A percentile compares a stretch with the other conserved stretches of the same genome.
Conservation (phyloP, 345 rosid genomes). For the Boechera retrofracta region DNA sequence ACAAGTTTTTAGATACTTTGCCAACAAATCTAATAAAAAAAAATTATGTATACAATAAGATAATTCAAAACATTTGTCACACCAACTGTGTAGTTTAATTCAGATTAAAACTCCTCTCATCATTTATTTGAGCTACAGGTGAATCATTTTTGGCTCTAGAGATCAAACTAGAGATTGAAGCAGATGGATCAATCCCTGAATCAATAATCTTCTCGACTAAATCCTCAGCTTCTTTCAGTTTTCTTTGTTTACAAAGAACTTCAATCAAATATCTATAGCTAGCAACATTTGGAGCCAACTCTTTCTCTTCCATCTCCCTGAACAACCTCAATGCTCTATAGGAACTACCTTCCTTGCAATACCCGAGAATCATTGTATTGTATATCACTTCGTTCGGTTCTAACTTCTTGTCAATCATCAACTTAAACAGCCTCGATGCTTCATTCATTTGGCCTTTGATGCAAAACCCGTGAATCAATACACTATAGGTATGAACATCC, state of each 20-base stretch:
- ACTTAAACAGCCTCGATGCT: conserved; percentile 61
- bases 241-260: conserved; percentile 68
- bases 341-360: conserved; percentile 73
- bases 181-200: conserved; percentile 56
- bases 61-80: no score
- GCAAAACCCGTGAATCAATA: conserved; percentile 73
- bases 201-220: conserved; percentile 60
- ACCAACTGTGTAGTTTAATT: no score
- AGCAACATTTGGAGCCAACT: conserved; percentile 66
- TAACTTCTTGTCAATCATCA: conserved; percentile 54
- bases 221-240: conserved; percentile 65
- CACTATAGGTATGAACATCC: conserved; percentile 64
- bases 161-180: conserved; percentile 52
- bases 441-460: conserved; percentile 71
- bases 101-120: no score
- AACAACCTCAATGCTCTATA: conserved; percentile 69
- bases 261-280: conserved; percentile 63
- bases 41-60: no score
- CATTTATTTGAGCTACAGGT: no score
- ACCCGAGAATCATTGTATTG: conserved; percentile 74
- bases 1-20: no score
- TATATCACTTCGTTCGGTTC: conserved; percentile 69
- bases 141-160: conserved; percentile 48
- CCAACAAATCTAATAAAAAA: no score
- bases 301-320: conserved; percentile 60